These are phyloP conservation scores for Seiridium unicorne DNA, from an alignment of 2,329 filamentous ascomycete genomes.

Conservation along the genomic window DNA sequence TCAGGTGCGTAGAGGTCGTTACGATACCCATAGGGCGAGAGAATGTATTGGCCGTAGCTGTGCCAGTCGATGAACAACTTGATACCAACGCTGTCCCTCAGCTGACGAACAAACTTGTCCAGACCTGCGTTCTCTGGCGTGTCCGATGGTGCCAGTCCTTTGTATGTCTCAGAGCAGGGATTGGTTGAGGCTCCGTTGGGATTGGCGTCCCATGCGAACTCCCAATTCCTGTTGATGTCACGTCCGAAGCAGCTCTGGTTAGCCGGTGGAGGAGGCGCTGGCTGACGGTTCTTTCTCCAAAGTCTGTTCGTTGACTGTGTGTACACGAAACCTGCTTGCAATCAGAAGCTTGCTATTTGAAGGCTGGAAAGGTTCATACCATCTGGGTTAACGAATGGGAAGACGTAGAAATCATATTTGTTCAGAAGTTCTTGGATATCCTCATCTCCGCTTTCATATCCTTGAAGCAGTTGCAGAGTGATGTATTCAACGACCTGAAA, in stretches of 20 bases:
- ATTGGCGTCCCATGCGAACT: conserved; percentile 40
- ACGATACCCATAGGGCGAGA: conserved; percentile 55
- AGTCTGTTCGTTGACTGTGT: conserved; percentile 48
- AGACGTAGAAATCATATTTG: conserved; percentile 58
- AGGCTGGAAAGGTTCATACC: conserved; percentile 26
- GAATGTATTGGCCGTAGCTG: conserved; percentile 36
- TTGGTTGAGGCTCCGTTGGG: conserved; percentile 40
- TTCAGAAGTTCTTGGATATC: conserved; percentile 44
- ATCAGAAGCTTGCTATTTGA: neutral
- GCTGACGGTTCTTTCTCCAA: conserved; percentile 52
- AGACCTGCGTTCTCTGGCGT: conserved; percentile 47
- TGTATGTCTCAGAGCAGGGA: conserved; percentile 44
- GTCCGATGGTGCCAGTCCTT: conserved; percentile 37
- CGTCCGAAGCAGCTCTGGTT: conserved; percentile 33
- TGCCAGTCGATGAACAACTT: conserved; percentile 61
- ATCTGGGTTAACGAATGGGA: conserved; percentile 53
- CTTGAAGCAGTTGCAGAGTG: conserved; percentile 36
- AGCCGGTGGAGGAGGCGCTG: neutral
- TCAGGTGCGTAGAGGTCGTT: conserved; percentile 25
- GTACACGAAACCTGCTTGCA: conserved; percentile 45
- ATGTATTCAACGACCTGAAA: conserved; percentile 44
- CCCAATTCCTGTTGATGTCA: conserved; percentile 56
- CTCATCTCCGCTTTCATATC: conserved; percentile 34
- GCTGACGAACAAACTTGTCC: conserved; percentile 40
- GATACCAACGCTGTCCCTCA: conserved; percentile 42